Evolutionary conservation across 352 stramenopile species (phyloP), one percentile per base, ranked within the genome.

Genomic region (Phytophthora multivora): DNA sequence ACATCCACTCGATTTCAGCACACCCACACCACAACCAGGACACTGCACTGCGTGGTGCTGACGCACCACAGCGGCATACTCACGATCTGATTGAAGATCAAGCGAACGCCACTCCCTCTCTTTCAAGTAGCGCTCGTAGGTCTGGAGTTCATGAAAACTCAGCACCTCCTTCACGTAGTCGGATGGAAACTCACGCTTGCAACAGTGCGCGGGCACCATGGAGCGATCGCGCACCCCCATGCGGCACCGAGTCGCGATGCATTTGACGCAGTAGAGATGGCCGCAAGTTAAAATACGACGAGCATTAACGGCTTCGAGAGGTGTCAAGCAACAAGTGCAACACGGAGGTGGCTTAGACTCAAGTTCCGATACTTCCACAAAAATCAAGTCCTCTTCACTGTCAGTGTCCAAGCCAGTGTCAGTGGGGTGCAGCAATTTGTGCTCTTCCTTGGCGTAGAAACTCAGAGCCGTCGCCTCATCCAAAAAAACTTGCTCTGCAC

Each of bases 191-290:
- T 93, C 84, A 31, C 79, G 77, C 52, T 79, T 80, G 69, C 82
- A 93, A 71, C 82, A 93, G 50, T 88, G 82, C 11, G 80, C 75
- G 30, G 84, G 84, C 19, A 86, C 65, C 53, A 89, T 68, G 23
- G 71, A 69, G 8, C 84, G 79, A 52, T 93, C 77, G 3, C 56
- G 53, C 0, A 90, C 59, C 25, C 69, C 73, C 71, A 88, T 86
- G 18, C 74, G 66, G 60, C 74, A 84, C 15, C 82, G 77, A 36
- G 70, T 78, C 5, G 45, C 33, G 45, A 93, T 71, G 45, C 85
- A 92, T 4, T 64, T 41, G 2, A 43, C 52, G 51, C 85, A 93
- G 52, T 92, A 93, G 15, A 90, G 21, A 28, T 93, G 80, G 2
- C 75, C 71, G 31, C 83, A 93, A 4, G 73, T 56, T 41, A 88